Evolutionary conservation across 768 basidiomycete species (phyloP), one percentile per base, ranked within the genome.

Genomic region (Suillus fuscotomentosus): DNA sequence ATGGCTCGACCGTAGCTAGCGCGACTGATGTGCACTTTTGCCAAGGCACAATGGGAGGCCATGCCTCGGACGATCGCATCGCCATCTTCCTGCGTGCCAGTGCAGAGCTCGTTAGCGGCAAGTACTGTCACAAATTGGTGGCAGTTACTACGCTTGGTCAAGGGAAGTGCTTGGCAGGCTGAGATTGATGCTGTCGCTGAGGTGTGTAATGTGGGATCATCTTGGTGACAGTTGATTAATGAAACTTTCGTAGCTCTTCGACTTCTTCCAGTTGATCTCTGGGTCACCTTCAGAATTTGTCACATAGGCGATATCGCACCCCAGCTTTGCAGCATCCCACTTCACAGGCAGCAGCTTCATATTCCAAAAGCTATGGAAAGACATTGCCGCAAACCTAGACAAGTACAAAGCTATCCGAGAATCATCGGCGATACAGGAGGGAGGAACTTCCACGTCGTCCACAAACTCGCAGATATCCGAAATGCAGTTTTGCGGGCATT

Each of bases 161-260:
- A 79, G 97, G 97, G 51, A 99, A 99, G 87, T 75, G 90, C 85
- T 20, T 99, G 97, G 97, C 97, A 99, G 80, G 97, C 97, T 17
- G 97, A 99, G 83, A 99, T 99, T 67, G 97, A 99, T 76, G 94
- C 97, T 61, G 97, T 95, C 20, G 97, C 97, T 5, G 97, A 99
- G 89, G 94, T 94, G 63, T 50, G 85, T 75, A 13, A 13, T 27
- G 59, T 56, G 31, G 11, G 9, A 6, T 22, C 14, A 34, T 53
- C 11, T 31, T 15, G 43, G 56, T 22, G 14, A 27, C 50, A 57
- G n/a, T 62, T 47, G 42, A n/a, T 60, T 67, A 66, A 43, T 70
- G 61, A 42, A 59, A 36, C 34, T 67, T 42, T 24, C 9, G 41
- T 62, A 88, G 95, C 80, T 98, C 63, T 76, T 85, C 43, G 97